phyloP scores from a whole-genome alignment of 1,284 basidiomycete species.

The Pseudozyma thailandica region DNA sequence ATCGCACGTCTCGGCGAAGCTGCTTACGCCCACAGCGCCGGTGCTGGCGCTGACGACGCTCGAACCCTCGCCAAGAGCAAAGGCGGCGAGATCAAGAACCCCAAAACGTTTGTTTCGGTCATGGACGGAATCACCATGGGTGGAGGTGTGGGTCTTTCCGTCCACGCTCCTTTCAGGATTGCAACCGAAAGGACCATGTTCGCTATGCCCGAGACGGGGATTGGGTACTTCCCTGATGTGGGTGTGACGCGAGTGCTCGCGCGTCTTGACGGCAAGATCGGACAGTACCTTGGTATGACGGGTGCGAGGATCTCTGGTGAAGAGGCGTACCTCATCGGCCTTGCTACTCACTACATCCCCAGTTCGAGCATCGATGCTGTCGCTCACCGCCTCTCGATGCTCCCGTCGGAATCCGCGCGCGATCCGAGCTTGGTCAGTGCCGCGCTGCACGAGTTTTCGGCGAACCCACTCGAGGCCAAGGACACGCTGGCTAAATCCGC shows the following conservation, averaged over 20 bases:
- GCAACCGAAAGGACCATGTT: conserved; percentile 88
- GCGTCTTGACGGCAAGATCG: conserved; percentile 87
- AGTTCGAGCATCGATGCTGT: conserved; percentile 49
- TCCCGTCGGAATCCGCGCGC: conserved; percentile 47
- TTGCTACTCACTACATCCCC: conserved; percentile 64
- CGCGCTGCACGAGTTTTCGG: conserved; percentile 53
- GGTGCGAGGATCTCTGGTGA: conserved; percentile 69
- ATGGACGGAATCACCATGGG: conserved; percentile 80
- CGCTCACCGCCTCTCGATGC: conserved; percentile 50
- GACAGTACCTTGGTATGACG: conserved; percentile 93
- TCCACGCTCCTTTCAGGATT: conserved; percentile 89
- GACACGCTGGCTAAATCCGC: conserved; percentile 46
- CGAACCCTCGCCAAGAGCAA: conserved; percentile 37
- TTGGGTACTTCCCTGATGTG: conserved; percentile 78
- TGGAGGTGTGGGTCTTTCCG: conserved; percentile 89
- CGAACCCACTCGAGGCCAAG: conserved; percentile 49
- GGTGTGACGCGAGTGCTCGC: conserved; percentile 91
- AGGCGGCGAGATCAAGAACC: conserved; percentile 29
- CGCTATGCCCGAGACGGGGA: conserved; percentile 82
- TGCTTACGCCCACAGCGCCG: conserved; percentile 71
- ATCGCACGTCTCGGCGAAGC: conserved; percentile 73
- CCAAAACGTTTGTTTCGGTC: conserved; percentile 85
- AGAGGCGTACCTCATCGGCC: conserved; percentile 62
- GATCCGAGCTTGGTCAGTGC: conserved; percentile 43
- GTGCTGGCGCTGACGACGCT: conserved; percentile 37